phyloP scores from a whole-genome alignment of 331 rosid genomes.

The Quercus lobata region DNA sequence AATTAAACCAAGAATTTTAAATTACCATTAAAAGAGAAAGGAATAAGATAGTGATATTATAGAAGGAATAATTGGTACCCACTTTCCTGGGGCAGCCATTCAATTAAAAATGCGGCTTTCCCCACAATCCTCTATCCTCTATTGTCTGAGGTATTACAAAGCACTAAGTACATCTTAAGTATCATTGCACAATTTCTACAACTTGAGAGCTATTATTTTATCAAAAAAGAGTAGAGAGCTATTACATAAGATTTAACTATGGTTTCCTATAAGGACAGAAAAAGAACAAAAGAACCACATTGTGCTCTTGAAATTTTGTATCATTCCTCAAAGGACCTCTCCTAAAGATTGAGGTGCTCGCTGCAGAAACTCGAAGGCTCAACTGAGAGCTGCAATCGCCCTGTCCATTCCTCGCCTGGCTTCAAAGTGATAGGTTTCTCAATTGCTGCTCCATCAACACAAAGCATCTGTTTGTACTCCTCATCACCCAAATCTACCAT shows the following conservation, averaged over 20 bases:
- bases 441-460: constrained; percentile 81
- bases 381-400: constrained; percentile 60
- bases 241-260: not conserved
- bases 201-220: not conserved
- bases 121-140: too few species aligned
- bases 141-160: too few species aligned
- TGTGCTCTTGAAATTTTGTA: constrained; percentile 13
- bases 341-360: constrained; percentile 50
- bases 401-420: constrained; percentile 97
- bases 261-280: not conserved
- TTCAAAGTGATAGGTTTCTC: constrained; percentile 71
- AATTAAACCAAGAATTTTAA: too few species aligned
- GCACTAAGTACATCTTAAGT: too few species aligned
- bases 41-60: too few species aligned
- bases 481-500: constrained; percentile 81
- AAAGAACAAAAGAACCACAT: not conserved
- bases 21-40: too few species aligned
- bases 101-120: too few species aligned
- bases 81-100: too few species aligned
- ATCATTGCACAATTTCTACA: not conserved
- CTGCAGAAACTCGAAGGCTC: constrained; percentile 86
- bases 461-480: constrained; percentile 89
- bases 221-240: too few species aligned
- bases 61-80: too few species aligned
- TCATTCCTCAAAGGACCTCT: not conserved